Percentiles rank a stretch among this genome's conserved stretches.
Evolutionary conservation across 208 protist species (phyloP).

Genomic region (Acanthamoeba lugdunensis): DNA sequence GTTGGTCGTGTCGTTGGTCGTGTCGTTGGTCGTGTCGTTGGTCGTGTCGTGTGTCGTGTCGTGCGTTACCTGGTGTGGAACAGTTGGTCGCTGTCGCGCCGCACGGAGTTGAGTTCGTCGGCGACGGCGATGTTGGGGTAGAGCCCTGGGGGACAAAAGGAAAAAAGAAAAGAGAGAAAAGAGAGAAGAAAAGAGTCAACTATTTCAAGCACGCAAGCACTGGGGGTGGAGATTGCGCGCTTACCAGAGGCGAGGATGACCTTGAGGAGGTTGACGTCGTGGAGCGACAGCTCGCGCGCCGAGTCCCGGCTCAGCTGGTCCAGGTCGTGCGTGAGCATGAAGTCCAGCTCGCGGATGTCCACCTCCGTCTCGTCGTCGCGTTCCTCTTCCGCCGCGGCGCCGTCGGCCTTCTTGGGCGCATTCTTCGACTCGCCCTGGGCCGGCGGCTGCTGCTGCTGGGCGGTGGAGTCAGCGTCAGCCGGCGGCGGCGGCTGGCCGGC

Average conservation of each 20-base stretch:
- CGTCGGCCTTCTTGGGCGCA: background rate
- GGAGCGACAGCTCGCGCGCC: conserved; percentile 37
- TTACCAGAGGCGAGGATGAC: conserved; percentile 72
- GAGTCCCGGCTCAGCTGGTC: conserved; percentile 36
- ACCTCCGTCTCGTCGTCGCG: background rate
- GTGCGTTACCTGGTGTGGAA: conserved; percentile 72
- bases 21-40: too few relatives aligned
- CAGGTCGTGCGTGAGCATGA: conserved; percentile 64
- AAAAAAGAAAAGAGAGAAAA: too few relatives aligned
- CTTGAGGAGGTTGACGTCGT: conserved; percentile 75
- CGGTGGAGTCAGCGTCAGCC: background rate
- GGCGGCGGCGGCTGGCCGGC: background rate
- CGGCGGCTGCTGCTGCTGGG: background rate
- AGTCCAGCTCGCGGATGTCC: conserved; percentile 54
- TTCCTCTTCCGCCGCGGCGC: background rate
- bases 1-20: too few relatives aligned
- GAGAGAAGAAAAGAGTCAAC: background rate
- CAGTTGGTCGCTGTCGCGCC: conserved; percentile 70
- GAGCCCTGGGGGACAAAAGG: conserved; percentile 13
- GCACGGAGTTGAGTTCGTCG: conserved; percentile 65
- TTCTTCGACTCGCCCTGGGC: background rate
- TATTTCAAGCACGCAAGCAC: too few relatives aligned
- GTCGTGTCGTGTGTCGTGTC: too few relatives aligned
- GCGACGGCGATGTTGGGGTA: conserved; percentile 78
- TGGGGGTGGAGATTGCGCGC: background rate